Evolutionary conservation across 2,329 filamentous ascomycete genomes (phyloP).

Genomic region (Capronia epimyces): DNA sequence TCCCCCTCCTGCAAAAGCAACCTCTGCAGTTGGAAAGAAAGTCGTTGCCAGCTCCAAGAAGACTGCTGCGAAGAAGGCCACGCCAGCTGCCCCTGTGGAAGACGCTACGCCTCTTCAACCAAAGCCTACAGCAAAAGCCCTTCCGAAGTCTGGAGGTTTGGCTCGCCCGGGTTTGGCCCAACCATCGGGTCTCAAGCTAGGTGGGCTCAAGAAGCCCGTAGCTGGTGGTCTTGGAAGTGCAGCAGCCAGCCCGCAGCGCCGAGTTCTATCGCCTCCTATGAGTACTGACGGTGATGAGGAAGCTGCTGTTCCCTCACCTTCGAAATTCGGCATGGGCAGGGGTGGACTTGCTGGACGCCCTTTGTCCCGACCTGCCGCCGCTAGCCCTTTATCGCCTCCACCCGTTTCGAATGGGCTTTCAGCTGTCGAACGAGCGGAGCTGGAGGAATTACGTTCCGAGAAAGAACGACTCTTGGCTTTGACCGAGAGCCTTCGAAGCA

Average conservation of each 20-base stretch:
- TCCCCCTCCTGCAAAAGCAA: slow-evolving; percentile 54
- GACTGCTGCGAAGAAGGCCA: slow-evolving; percentile 45
- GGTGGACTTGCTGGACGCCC: slow-evolving; percentile 79
- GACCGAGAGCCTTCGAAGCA: slow-evolving; percentile 73
- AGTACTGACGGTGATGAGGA: slow-evolving; percentile 40
- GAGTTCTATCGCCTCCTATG: slow-evolving; percentile 42
- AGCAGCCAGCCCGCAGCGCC: slow-evolving; percentile 38
- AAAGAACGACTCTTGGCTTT: slow-evolving; percentile 72
- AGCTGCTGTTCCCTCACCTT: slow-evolving; percentile 42
- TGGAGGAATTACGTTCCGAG: slow-evolving; percentile 79
- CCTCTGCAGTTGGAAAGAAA: slow-evolving; percentile 50
- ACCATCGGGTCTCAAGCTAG: slow-evolving; percentile 39
- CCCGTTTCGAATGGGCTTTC: slow-evolving; percentile 61
- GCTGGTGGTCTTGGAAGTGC: slow-evolving; percentile 25
- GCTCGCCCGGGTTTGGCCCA: slow-evolving; percentile 40
- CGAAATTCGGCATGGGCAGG: slow-evolving; percentile 63
- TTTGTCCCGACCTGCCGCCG: slow-evolving; percentile 65
- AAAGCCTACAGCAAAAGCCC: slow-evolving; percentile 38
- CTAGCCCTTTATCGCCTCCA: slow-evolving; percentile 48
- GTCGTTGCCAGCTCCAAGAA: slow-evolving; percentile 50
- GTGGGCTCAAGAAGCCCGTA: slow-evolving; percentile 40
- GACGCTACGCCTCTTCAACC: slow-evolving; percentile 47
- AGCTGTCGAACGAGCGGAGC: slow-evolving; percentile 79
- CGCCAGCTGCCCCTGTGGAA: slow-evolving; percentile 52
- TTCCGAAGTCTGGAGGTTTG: slow-evolving; percentile 43